Percentiles rank a stretch among this genome's conserved stretches.
These are phyloP conservation scores for Torulaspora indica DNA, from an alignment of 805 yeast genomes.

Conservation along the genomic window DNA sequence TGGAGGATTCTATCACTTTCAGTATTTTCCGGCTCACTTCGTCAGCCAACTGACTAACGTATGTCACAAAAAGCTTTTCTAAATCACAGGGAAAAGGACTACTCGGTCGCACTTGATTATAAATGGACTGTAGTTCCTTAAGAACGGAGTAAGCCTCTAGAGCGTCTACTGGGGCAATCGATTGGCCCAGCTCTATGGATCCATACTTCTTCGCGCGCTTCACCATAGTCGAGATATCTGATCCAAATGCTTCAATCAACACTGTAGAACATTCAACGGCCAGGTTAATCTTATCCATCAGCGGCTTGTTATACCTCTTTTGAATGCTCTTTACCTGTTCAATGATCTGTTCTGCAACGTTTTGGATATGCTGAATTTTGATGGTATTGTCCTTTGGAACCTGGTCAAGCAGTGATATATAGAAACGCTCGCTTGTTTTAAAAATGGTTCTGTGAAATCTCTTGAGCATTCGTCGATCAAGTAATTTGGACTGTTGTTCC, in stretches of 20 bases:
- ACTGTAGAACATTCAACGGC: slow-evolving; percentile 46
- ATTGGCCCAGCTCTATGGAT: slow-evolving; percentile 29
- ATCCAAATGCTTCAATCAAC: slow-evolving; percentile 49
- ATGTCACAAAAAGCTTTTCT: slow-evolving; percentile 53
- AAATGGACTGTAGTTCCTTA: slow-evolving; percentile 49
- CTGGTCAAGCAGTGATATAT: slow-evolving; percentile 40
- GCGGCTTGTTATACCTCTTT: slow-evolving; percentile 54
- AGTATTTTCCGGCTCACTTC: slow-evolving; percentile 44
- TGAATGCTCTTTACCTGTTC: slow-evolving; percentile 48
- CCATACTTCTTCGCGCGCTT: slow-evolving; percentile 45
- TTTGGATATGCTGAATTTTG: slow-evolving; percentile 50
- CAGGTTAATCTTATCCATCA: slow-evolving; percentile 55
- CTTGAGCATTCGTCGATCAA: slow-evolving; percentile 39
- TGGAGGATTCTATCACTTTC: slow-evolving; percentile 49
- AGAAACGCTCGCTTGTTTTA: slow-evolving; percentile 42
- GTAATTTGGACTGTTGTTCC: slow-evolving; percentile 18
- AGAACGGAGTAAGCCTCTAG: slow-evolving; percentile 52
- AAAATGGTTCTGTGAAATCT: slow-evolving; percentile 37
- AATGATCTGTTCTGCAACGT: slow-evolving; percentile 52
- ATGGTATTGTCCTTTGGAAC: slow-evolving; percentile 60
- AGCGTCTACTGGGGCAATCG: slow-evolving; percentile 51
- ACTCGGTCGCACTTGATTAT: slow-evolving; percentile 43
- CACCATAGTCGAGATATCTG: slow-evolving; percentile 50
- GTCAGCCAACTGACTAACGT: slow-evolving; percentile 40
- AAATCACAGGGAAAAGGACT: slow-evolving; percentile 47